A percentile compares a stretch with the other conserved stretches of the same genome.
phyloP scores from a whole-genome alignment of 768 basidiomycete species.

The Cyclocybe cylindracea region DNA sequence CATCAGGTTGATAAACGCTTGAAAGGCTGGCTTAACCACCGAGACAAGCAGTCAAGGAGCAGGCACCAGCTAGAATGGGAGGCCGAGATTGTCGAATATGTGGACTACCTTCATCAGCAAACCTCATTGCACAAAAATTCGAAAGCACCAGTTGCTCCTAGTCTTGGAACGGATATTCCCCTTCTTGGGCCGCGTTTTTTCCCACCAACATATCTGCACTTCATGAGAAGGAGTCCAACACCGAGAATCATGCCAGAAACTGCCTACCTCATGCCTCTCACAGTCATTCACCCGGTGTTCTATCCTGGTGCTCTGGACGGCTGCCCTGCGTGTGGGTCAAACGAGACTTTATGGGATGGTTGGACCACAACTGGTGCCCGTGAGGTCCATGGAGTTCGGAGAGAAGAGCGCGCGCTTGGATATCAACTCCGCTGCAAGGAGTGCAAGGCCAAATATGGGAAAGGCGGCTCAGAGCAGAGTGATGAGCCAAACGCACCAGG shows the following conservation, averaged over 20 bases:
- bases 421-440: slow-evolving; percentile 9
- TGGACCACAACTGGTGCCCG: background rate
- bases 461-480: background rate
- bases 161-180: too few relatives aligned
- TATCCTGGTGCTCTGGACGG: background rate
- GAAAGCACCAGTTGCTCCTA: too few relatives aligned
- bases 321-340: slow-evolving; percentile 7
- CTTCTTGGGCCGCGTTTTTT: background rate
- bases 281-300: slow-evolving; percentile 2
- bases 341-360: background rate
- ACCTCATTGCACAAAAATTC: too few relatives aligned
- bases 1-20: background rate
- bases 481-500: background rate
- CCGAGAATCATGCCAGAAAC: background rate
- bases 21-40: background rate
- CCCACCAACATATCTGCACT: slow-evolving; percentile 6
- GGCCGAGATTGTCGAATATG: background rate
- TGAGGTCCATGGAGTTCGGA: background rate
- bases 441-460: background rate
- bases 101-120: too few relatives aligned
- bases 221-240: background rate
- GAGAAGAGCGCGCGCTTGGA: slow-evolving; percentile 4
- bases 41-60: background rate
- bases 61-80: background rate
- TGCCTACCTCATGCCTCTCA: slow-evolving; percentile 1